Percentiles rank a stretch among this genome's conserved stretches.
phyloP scores from a whole-genome alignment of 2,329 filamentous ascomycete genomes.

The Pestalotiopsis sp. region DNA sequence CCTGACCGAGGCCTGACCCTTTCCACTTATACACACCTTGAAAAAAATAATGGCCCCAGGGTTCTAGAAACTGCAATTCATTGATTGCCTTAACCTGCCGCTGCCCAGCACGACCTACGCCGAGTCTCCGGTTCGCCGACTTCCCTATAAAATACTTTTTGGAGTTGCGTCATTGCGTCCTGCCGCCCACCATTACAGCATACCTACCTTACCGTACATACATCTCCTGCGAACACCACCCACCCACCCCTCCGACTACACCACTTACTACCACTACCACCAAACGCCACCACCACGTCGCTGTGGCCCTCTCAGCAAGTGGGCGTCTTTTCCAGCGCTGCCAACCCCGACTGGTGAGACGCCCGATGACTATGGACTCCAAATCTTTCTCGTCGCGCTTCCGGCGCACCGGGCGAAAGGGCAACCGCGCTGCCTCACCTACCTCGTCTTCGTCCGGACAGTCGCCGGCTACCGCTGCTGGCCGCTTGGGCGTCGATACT shows the following conservation, averaged over 20 bases:
- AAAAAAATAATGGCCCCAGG: background rate
- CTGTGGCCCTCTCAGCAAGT: slow-evolving; percentile 1
- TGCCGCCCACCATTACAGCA: background rate
- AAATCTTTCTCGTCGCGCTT: slow-evolving; percentile 28
- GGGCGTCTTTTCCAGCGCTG: slow-evolving; percentile 7
- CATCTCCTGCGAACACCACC: background rate
- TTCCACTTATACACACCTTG: background rate
- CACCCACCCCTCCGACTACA: background rate
- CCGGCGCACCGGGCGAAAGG: slow-evolving; percentile 24
- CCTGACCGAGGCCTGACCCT: background rate
- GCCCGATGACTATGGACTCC: slow-evolving; percentile 26
- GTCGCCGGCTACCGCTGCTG: slow-evolving; percentile 15
- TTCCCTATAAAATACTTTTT: background rate
- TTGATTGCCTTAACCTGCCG: background rate
- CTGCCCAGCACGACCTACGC: background rate
- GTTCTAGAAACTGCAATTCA: background rate
- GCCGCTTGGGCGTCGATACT: slow-evolving; percentile 1
- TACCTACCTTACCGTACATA: background rate
- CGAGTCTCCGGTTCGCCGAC: slow-evolving; percentile 2
- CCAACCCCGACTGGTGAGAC: slow-evolving; percentile 5
- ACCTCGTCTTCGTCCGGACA: slow-evolving; percentile 12
- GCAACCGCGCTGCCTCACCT: slow-evolving; percentile 2
- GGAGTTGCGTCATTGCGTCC: slow-evolving; percentile 4
- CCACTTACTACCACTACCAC: background rate
- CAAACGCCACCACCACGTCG: background rate